These are phyloP conservation scores for Suillus bovinus DNA, from an alignment of 768 basidiomycete genomes.

Conservation along the genomic window DNA sequence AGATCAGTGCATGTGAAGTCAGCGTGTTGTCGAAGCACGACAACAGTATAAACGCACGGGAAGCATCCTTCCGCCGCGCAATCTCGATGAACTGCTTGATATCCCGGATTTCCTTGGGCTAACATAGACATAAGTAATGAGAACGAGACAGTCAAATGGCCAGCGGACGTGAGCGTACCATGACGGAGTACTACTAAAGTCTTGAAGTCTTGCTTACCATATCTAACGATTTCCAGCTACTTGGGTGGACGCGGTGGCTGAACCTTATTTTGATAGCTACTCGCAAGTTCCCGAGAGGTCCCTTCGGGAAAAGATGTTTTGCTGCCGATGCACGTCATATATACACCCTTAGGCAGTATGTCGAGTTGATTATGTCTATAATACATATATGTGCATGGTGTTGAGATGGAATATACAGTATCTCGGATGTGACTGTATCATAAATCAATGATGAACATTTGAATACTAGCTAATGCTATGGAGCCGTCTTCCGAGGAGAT, in stretches of 20 bases:
- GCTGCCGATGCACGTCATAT: not conserved
- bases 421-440: not conserved
- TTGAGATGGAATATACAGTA: constrained; percentile 2
- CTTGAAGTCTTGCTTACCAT: constrained; percentile 13
- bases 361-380: not conserved
- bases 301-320: too few species aligned
- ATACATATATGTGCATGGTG: not conserved
- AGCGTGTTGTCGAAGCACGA: not conserved
- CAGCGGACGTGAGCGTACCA: constrained; percentile 22
- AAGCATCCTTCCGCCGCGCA: constrained; percentile 95
- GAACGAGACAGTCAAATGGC: not conserved
- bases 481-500: constrained; percentile 30
- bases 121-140: constrained; percentile 13
- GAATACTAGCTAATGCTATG: constrained; percentile 10
- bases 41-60: constrained; percentile 59
- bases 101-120: constrained; percentile 98
- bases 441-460: constrained; percentile 7
- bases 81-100: constrained; percentile 99
- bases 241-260: constrained; percentile 25
- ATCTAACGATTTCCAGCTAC: constrained; percentile 3
- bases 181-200: constrained; percentile 21
- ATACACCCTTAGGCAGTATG: not conserved
- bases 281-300: constrained; percentile 25
- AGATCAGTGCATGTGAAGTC: constrained; percentile 8
- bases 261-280: constrained; percentile 33